These are phyloP conservation scores for Exophiala calicioides DNA, from an alignment of 2,329 filamentous ascomycete genomes.

Conservation along the genomic window DNA sequence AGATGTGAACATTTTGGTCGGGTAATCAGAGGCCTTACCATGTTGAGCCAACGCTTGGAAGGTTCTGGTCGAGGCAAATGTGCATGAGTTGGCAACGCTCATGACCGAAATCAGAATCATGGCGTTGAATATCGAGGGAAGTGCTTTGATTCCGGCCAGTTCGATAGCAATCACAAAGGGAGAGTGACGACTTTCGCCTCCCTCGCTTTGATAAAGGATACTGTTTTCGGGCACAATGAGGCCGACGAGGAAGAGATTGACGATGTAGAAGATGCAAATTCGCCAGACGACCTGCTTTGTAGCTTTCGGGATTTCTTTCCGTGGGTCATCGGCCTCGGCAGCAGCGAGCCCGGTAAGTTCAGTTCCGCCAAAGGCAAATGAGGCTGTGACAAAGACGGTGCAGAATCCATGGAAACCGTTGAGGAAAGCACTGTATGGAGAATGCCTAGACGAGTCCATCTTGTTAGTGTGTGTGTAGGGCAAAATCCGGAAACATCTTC, in stretches of 20 bases:
- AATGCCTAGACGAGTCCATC: constrained; percentile 36
- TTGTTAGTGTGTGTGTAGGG: constrained; percentile 54
- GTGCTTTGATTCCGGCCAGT: constrained; percentile 75
- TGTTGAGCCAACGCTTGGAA: constrained; percentile 73
- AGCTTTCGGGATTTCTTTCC: constrained; percentile 76
- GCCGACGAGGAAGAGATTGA: constrained; percentile 78
- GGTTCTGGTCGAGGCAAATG: constrained; percentile 89
- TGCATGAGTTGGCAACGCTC: constrained; percentile 86
- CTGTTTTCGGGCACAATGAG: constrained; percentile 65
- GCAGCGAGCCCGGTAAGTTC: constrained; percentile 65
- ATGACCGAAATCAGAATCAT: constrained; percentile 89
- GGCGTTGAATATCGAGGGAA: constrained; percentile 90
- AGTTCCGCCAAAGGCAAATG: constrained; percentile 64
- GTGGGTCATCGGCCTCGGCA: constrained; percentile 60
- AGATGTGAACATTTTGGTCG: constrained; percentile 62
- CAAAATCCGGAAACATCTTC: constrained; percentile 60
- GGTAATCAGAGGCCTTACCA: constrained; percentile 8
- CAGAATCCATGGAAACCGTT: constrained; percentile 68
- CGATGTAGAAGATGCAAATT: constrained; percentile 85
- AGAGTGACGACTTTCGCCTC: constrained; percentile 71
- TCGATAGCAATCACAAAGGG: constrained; percentile 93
- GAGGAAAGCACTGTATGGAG: constrained; percentile 69
- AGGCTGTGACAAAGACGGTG: constrained; percentile 64
- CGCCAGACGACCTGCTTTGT: constrained; percentile 94
- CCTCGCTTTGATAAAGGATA: constrained; percentile 58